These are phyloP conservation scores for Termitomyces titanicus DNA, from an alignment of 768 basidiomycete species.

Conservation along the genomic window DNA sequence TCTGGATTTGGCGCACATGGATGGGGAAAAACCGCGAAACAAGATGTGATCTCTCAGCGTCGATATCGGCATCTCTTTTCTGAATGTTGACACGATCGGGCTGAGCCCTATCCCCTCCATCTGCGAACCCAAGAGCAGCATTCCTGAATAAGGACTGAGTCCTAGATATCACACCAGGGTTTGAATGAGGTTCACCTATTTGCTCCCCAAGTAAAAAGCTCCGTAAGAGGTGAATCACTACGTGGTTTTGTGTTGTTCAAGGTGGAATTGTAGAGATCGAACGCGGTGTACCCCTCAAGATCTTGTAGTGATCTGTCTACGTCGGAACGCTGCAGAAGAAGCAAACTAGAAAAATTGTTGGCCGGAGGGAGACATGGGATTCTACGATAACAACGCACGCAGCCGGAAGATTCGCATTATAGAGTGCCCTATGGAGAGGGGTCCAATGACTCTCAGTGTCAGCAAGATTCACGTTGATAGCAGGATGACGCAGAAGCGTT, in stretches of 20 bases:
- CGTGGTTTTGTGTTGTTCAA: slow-evolving; percentile 67
- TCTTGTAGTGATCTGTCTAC: slow-evolving; percentile 75
- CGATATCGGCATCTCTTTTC: slow-evolving; percentile 27
- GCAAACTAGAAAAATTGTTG: slow-evolving; percentile 38
- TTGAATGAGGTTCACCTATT: slow-evolving; percentile 50
- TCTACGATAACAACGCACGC: slow-evolving; percentile 43
- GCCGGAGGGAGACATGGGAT: not conserved
- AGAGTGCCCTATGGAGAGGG: slow-evolving; percentile 83
- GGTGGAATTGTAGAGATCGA: slow-evolving; percentile 92
- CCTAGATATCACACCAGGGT: not conserved
- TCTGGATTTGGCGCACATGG: slow-evolving; percentile 60
- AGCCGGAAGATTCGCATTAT: slow-evolving; percentile 69
- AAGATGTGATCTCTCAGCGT: slow-evolving; percentile 24
- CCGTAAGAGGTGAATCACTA: slow-evolving; percentile 34
- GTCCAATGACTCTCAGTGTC: slow-evolving; percentile 92
- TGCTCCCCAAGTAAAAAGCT: slow-evolving; percentile 85
- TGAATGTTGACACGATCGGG: slow-evolving; percentile 73
- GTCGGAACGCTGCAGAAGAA: slow-evolving; percentile 74
- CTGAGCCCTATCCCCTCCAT: slow-evolving; percentile 69
- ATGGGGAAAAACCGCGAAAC: slow-evolving; percentile 58
- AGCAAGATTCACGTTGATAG: slow-evolving; percentile 71
- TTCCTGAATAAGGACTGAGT: slow-evolving; percentile 45
- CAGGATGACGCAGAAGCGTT: slow-evolving; percentile 70
- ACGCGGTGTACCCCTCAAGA: slow-evolving; percentile 84
- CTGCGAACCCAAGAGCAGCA: slow-evolving; percentile 82